Evolutionary conservation across 352 stramenopile species (phyloP), one percentile per base, ranked within the genome.

Genomic region (Phytophthora rubi): DNA sequence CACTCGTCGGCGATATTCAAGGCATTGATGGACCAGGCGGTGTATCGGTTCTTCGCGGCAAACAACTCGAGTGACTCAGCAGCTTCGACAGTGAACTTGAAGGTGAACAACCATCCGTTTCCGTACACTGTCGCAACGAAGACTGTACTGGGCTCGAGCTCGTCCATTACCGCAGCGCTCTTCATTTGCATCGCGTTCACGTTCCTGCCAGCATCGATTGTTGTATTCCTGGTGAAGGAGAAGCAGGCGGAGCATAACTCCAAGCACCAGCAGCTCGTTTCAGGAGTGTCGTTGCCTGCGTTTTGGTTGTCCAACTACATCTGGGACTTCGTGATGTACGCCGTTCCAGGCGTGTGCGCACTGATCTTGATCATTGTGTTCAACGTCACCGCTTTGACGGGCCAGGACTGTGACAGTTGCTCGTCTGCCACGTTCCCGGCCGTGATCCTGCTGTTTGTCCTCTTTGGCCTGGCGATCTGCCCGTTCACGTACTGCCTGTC

Each of bases 221-320:
- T 95, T 47, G 92, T 97, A 12, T 98, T 99, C 70, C 77, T 99
- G 51, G 97, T 99, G 21, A 91, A 97, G 58, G 97, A 99, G 70
- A 83, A 80, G 59, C 86, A 98, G 62, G 82, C 88, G 6, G 62
- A 62, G 15, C 77, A 85, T 75, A 98, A 98, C 71, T 92, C 96
- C 1, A 99, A 99, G 73, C 97, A 99, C 81, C 88, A 98, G 66
- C 93, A 98, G 75, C 88, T 82, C 62, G 95, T 99, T 8, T 97
- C 90, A 0, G 97, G 97, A 7, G 95, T 98, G 0, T 89, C 87
- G 33, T 77, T 98, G 16, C 71, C 65, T 0, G 90, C 93, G 0
- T 99, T 99, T 67, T 99, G 97, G 97, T 35, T 98, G n/a, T 92
- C 94, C 28, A 99, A 97, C 44, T 98, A 92, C 65, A 60, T 95